Evolutionary conservation across 2,329 filamentous ascomycete species (phyloP), one percentile per base, ranked within the genome.

Genomic region (Sporothrix inflata): DNA sequence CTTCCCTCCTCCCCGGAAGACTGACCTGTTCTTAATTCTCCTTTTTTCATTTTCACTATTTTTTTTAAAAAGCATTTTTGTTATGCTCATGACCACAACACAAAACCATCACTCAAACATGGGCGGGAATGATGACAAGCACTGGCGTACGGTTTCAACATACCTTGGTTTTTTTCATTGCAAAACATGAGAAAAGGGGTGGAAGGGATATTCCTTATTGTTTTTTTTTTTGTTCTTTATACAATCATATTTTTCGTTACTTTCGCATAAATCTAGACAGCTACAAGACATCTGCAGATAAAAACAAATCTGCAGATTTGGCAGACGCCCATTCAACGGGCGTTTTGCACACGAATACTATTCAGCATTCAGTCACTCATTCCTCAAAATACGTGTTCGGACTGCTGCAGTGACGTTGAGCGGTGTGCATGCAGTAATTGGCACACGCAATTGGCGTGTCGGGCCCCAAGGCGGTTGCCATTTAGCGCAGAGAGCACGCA

Each of bases 131-230:
- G 73, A 73, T 71, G 72, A 74, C 60, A 70, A 70, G 74, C 73
- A 76, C 57, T 69, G 75, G 75, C 75, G 75, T 76, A 76, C 75
- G 75, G 75, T 76, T 76, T 76, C 75, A 76, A 76, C 75, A 76
- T 75, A 74, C 75, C 75, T 74, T 66, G 60, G 67, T 63, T 70
- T 74, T 74, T 55, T 70, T 66, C n/a, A 27, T 45, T 60, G 30
- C 49, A 53, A 55, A 19, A 55, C 6, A 69, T n/a, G 47, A 42
- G 49, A 69, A 69, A 69, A 69, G 24, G 49, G 49, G 49, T 42
- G 24, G 65, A 47, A 55, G 34, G 49, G 63, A 49, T 66, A 49
- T 16, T 51, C 24, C 57, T 57, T 70, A 61, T 51, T 51, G 42
- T 51, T 27, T 53, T 14, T 38, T 38, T 53, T 9, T 12, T 38